Percentiles rank a stretch among this genome's conserved stretches.
Evolutionary conservation across 2,329 filamentous ascomycete genomes (phyloP).

Genomic region (Coleophoma cylindrospora): DNA sequence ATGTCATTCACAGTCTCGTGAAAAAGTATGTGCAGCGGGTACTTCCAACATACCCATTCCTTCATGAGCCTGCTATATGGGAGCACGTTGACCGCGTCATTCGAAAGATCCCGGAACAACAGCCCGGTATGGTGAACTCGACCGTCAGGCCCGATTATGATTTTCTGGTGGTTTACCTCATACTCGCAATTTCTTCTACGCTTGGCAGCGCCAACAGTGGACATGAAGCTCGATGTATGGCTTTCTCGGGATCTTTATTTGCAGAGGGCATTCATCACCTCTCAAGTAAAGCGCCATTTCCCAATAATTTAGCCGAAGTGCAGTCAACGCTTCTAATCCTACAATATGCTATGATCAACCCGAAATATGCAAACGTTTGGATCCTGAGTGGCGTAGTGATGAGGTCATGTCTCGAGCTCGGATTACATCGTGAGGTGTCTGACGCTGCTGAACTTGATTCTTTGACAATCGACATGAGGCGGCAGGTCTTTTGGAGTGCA

Average conservation of each 20-base stretch:
- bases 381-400: not conserved
- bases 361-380: not conserved
- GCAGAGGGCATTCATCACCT: constrained; percentile 28
- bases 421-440: not conserved
- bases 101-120: too few species aligned
- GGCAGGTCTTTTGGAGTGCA: not conserved
- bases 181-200: constrained; percentile 27
- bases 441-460: not conserved
- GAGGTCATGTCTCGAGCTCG: not conserved
- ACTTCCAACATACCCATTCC: too few species aligned
- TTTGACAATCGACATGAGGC: not conserved
- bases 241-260: constrained; percentile 25
- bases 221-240: constrained; percentile 26
- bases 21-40: too few species aligned
- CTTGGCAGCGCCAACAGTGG: constrained; percentile 25
- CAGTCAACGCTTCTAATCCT: not conserved
- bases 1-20: too few species aligned
- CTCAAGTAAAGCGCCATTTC: constrained; percentile 22
- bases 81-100: too few species aligned
- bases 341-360: not conserved
- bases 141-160: too few species aligned
- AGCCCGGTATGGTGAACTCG: too few species aligned
- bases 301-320: constrained; percentile 1
- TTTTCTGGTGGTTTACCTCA: constrained; percentile 20
- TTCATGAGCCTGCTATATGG: too few species aligned